Conservation (phyloP, 768 basidiomycete species). For the Podaxis sp. region DNA sequence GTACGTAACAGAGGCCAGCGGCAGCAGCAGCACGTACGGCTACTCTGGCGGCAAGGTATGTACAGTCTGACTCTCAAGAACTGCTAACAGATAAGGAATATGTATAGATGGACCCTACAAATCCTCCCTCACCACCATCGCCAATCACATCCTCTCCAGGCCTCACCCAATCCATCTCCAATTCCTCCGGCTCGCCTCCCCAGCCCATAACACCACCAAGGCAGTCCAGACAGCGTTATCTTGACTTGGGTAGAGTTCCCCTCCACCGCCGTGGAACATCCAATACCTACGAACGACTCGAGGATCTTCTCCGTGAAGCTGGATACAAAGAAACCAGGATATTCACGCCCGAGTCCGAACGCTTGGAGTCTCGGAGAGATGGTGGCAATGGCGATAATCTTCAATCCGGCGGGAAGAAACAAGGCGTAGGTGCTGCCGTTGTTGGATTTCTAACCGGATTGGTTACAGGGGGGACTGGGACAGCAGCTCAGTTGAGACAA, state of each 20-base stretch:
- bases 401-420: conserved; percentile 31
- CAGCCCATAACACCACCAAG: conserved; percentile 42
- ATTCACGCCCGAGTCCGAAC: conserved; percentile 81
- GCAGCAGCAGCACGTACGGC: background rate
- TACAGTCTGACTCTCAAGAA: background rate
- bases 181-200: conserved; percentile 41
- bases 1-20: conserved; percentile 3
- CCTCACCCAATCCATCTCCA: conserved; percentile 41
- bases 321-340: conserved; percentile 93
- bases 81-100: no score
- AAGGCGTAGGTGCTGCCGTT: conserved; percentile 57
- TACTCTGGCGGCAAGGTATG: conserved; percentile 3
- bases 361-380: conserved; percentile 32
- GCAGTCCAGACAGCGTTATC: conserved; percentile 49
- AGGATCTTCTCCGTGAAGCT: conserved; percentile 82
- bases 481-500: conserved; percentile 3
- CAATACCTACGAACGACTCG: conserved; percentile 78
- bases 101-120: background rate
- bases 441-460: conserved; percentile 68
- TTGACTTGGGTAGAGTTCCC: conserved; percentile 67
- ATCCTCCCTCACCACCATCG: conserved; percentile 22
- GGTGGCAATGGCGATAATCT: conserved; percentile 21
- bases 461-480: conserved; percentile 40
- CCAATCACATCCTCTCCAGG: conserved; percentile 38
- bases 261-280: conserved; percentile 79